Evolutionary conservation across 192 early-diverging fungal genomes (phyloP).

Genomic region (Dissophora globulifera): DNA sequence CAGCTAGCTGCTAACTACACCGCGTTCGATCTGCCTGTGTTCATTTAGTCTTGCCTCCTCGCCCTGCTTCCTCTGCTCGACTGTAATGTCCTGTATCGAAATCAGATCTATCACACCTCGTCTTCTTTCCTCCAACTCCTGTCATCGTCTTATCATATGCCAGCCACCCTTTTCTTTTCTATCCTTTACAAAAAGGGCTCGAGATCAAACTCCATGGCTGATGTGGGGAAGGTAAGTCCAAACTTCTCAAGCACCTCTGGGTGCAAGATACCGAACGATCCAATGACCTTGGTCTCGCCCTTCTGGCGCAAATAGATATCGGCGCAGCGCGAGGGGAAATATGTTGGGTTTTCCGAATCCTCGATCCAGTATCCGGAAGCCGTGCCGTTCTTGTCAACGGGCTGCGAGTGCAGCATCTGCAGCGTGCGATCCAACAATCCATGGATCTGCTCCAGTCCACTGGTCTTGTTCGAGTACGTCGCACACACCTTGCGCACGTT

Average conservation of each 20-base stretch:
- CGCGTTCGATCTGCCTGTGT: too few relatives aligned
- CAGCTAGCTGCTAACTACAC: too few relatives aligned
- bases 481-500: constrained; percentile 92
- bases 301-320: constrained; percentile 80
- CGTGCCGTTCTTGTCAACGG: constrained; percentile 59
- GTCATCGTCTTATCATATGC: not conserved
- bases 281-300: constrained; percentile 68
- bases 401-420: constrained; percentile 74
- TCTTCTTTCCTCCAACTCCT: not conserved
- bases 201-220: constrained; percentile 93
- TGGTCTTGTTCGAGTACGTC: constrained; percentile 83
- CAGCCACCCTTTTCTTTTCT: not conserved
- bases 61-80: too few relatives aligned
- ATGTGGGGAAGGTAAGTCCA: constrained; percentile 86
- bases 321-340: constrained; percentile 91
- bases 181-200: constrained; percentile 88
- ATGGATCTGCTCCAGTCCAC: constrained; percentile 90
- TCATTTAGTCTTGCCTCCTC: too few relatives aligned
- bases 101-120: not conserved
- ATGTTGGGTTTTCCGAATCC: constrained; percentile 80
- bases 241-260: constrained; percentile 89
- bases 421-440: constrained; percentile 93
- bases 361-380: constrained; percentile 81
- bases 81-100: too few relatives aligned
- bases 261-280: constrained; percentile 91